Base-by-base conservation (phyloP, 495 filamentous ascomycete species). In the Arthonia radiata region DNA sequence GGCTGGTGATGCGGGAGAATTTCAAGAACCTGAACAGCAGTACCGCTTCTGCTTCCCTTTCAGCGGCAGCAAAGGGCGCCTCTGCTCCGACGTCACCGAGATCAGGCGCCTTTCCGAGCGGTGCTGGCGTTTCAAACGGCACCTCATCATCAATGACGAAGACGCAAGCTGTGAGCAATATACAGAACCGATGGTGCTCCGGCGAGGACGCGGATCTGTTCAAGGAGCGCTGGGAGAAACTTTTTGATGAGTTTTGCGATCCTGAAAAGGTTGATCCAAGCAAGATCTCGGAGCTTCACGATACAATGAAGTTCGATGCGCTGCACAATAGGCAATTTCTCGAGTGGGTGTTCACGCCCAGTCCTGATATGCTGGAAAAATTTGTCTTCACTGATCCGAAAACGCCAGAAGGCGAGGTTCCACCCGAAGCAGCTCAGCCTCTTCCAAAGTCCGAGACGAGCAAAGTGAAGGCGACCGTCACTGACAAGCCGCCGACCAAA, bases 221-320 rank as follows among this genome's bases (percentile, higher is more conserved):
- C 57, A 77, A 70, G 37, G 86, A 97, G 43, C 64, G 86, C 30
- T 97, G 86, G 86, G 86, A 97, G 52, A 97, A 97, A 54, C 66
- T 97, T 5, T 97, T 97, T 46, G 65, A 63, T 18, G 86, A 97
- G 50, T 97, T 94, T 37, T 82, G 77, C 34, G 86, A 97, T 43
- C 71, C 72, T 3, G 86, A 97, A 35, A 97, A 94, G 52, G 77
- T 94, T 6, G 86, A 97, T 43, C 86, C 86, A 1, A 90, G 80
- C 54, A 94, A 94, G 53, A 80, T 97, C 18, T 91, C 79, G 5
- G 86, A 97, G 50, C 54, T 97, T 2, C 94, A 94, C 42, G 86
- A 97, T 47, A 93, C 81, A 16, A 93, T 94, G 82, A 97, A 97
- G 44, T 97, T 93, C 37, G 86, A 97, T 40, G 86, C 89, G 2